phyloP scores from a whole-genome alignment of 768 basidiomycete species.

The Amanita fuliginea region DNA sequence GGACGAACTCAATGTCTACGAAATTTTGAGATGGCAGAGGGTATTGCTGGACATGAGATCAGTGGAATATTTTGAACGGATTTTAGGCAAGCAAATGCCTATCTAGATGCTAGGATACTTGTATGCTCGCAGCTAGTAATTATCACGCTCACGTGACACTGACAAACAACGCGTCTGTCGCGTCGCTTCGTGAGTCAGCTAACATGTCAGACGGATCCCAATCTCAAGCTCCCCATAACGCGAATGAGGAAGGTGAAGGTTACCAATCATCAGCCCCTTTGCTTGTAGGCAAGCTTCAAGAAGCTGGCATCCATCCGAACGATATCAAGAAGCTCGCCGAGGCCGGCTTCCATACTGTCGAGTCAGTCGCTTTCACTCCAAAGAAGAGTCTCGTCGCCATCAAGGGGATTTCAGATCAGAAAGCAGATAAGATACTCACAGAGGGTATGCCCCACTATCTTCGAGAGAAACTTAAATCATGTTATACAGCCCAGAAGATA shows the following conservation, averaged over 20 bases:
- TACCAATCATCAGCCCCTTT: conserved; percentile 67
- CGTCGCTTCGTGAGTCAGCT: not conserved
- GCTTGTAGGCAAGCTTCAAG: conserved; percentile 75
- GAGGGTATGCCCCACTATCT: conserved; percentile 47
- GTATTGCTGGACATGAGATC: conserved; percentile 75
- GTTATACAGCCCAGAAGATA: conserved; percentile 73
- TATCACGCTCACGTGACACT: conserved; percentile 18
- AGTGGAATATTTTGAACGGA: conserved; percentile 66
- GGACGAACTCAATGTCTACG: conserved; percentile 66
- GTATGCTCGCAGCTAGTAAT: not conserved
- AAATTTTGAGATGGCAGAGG: conserved; percentile 75
- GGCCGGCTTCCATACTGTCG: conserved; percentile 87
- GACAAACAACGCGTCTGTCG: conserved; percentile 12
- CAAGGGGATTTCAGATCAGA: conserved; percentile 94
- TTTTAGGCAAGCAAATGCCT: conserved; percentile 31
- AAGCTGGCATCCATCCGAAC: conserved; percentile 78
- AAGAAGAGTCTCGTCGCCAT: conserved; percentile 86
- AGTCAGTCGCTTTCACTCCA: conserved; percentile 92
- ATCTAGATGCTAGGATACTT: not conserved
- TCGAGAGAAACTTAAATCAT: conserved; percentile 1
- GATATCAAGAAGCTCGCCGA: conserved; percentile 95
- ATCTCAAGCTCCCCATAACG: conserved; percentile 38
- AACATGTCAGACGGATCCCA: conserved; percentile 51
- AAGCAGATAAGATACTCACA: conserved; percentile 90
- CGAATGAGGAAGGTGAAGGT: conserved; percentile 44